Percentiles rank a stretch among this genome's conserved stretches.
phyloP scores from a whole-genome alignment of 2,329 filamentous ascomycete species.

The Lasiodiplodia hormozganensis region DNA sequence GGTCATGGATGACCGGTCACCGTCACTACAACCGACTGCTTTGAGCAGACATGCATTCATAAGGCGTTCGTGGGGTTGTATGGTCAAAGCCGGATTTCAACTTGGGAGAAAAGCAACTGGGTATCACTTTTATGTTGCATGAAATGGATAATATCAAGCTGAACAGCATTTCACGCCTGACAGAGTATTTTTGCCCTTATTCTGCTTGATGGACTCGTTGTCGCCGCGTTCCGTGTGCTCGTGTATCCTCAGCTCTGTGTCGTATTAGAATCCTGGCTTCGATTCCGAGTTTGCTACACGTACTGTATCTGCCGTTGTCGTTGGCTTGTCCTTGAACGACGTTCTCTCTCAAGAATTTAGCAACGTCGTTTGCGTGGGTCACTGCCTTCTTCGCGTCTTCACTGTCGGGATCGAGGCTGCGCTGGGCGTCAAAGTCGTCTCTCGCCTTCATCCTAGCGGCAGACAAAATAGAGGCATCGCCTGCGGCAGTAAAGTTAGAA shows the following conservation, averaged over 20 bases:
- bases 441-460: constrained; percentile 78
- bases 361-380: constrained; percentile 81
- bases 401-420: constrained; percentile 63
- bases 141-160: constrained; percentile 33
- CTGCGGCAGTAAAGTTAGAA: constrained; percentile 53
- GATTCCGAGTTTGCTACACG: constrained; percentile 40
- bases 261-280: constrained; percentile 29
- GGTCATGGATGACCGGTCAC: constrained; percentile 36
- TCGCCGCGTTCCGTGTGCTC: constrained; percentile 89
- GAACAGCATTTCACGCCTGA: constrained; percentile 48
- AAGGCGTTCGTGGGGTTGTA: constrained; percentile 36
- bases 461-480: constrained; percentile 70
- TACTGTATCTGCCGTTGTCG: constrained; percentile 65
- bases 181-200: constrained; percentile 51
- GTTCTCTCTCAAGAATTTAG: constrained; percentile 79
- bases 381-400: constrained; percentile 70
- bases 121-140: constrained; percentile 20
- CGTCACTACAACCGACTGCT: constrained; percentile 5
- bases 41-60: constrained; percentile 11
- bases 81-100: not conserved
- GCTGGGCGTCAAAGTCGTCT: constrained; percentile 73
- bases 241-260: constrained; percentile 82
- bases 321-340: constrained; percentile 77
- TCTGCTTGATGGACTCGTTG: constrained; percentile 85
- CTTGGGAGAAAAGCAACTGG: constrained; percentile 9